Conservation (phyloP, 371 early-diverging fungal genomes). For the Apophysomyces ossiformis region DNA sequence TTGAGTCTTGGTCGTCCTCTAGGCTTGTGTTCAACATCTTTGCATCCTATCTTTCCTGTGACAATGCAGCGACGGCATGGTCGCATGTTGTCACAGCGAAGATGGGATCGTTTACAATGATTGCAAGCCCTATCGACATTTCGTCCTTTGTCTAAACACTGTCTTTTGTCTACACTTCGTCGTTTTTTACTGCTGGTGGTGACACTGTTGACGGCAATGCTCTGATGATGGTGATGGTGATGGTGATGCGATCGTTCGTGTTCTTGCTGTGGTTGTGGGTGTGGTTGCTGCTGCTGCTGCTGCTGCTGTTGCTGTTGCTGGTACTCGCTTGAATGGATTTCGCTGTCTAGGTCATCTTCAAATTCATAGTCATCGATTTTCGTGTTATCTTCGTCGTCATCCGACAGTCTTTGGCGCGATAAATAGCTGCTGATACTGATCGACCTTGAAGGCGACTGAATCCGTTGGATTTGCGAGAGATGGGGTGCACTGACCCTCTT, state of each 20-base stretch:
- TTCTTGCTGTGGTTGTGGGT: not conserved
- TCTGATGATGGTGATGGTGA: constrained; percentile 11
- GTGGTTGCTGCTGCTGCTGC: constrained; percentile 19
- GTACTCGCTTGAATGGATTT: not conserved
- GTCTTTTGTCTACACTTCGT: constrained; percentile 1
- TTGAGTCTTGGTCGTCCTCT: constrained; percentile 46
- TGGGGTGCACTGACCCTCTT: constrained; percentile 7
- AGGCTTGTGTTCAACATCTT: constrained; percentile 55
- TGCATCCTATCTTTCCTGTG: constrained; percentile 50
- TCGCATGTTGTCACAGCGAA: constrained; percentile 51
- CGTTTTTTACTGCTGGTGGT: not conserved
- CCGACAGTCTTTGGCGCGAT: constrained; percentile 23
- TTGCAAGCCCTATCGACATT: constrained; percentile 56
- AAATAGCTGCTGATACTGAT: constrained; percentile 21
- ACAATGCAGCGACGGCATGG: constrained; percentile 52
- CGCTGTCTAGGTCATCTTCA: not conserved
- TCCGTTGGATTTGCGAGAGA: not conserved
- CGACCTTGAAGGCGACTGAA: constrained; percentile 1
- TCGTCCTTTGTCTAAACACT: constrained; percentile 28
- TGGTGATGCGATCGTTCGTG: too few species aligned
- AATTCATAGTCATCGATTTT: not conserved
- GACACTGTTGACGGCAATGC: not conserved
- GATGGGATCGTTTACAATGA: constrained; percentile 54
- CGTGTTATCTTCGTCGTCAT: constrained; percentile 16
- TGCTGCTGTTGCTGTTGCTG: constrained; percentile 21